phyloP scores from a whole-genome alignment of 257 asterid species.

The Solanum habrochaites region DNA sequence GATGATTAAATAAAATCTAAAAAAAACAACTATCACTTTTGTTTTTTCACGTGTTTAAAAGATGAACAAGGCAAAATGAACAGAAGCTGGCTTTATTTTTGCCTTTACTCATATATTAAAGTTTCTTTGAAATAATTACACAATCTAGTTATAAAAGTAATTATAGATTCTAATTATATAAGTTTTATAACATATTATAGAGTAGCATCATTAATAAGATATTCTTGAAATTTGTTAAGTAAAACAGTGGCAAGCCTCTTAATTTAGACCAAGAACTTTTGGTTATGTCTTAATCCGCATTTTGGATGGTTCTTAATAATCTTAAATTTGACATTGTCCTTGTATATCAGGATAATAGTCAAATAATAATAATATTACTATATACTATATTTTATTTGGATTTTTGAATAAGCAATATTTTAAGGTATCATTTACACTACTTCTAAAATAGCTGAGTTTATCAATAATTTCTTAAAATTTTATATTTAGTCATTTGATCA shows the following conservation, averaged over 20 bases:
- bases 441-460: neutral
- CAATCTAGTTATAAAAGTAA: neutral
- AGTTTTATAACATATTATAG: neutral
- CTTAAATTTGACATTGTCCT: neutral
- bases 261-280: neutral
- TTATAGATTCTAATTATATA: neutral
- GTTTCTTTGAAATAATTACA: neutral
- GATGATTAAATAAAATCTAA: fast-evolving
- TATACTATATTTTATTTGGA: neutral
- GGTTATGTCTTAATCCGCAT: neutral
- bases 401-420: too few species aligned
- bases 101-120: neutral
- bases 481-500: neutral
- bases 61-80: neutral
- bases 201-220: neutral
- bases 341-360: neutral
- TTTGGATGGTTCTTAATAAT: neutral
- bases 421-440: neutral
- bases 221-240: neutral
- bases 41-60: neutral
- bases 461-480: neutral
- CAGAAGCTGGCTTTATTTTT: neutral
- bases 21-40: too few species aligned
- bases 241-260: neutral
- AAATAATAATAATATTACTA: neutral